Evolutionary conservation across 306 rosid genomes (phyloP), one percentile per base, ranked within the genome.

Genomic region (Vicia villosa): DNA sequence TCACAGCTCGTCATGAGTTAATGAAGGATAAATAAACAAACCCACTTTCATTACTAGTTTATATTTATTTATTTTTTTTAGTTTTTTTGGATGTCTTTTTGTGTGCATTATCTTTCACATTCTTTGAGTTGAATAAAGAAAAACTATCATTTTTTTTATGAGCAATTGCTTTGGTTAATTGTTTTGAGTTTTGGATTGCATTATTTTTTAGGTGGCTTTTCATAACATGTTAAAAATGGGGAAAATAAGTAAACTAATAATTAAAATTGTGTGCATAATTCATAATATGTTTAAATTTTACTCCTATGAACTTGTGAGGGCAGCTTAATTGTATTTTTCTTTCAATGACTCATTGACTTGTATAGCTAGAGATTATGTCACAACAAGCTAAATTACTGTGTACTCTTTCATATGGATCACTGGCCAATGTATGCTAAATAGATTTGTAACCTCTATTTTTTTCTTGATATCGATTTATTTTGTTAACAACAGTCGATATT

Each of bases 61-160:
- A 17, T 28, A 32, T 12, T 45, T 6, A 3, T 12, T 36, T 4
- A 9, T 22, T 16, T 0, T 45, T 68, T 40, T 13, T 12, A 41
- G 13, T 45, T 46, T 6, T 15, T n/a, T 46, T 46, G 2, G 28
- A 26, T 12, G 47, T 64, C 63, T 56, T 50, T 55, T 36, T 5
- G 15, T 6, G 51, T 40, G 17, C 60, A 37, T 49, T 72, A 58
- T 52, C 54, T 64, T 77, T 58, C 56, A 55, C 72, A 22, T 45
- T 70, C 24, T 36, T 1, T 19, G 14, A n/a, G 74, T 37, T 64
- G 16, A 58, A 3, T 58, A 58, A 15, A 57, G 9, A 50, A 65
- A 14, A 30, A 36, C 5, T n/a, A 57, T 8, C 5, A 5, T 36
- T 28, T 26, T 5, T 16, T 41, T 56, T 5, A 21, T 13, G 47